Evolutionary conservation across 2,329 filamentous ascomycete species (phyloP), one percentile per base, ranked within the genome.

Genomic region (Rhinocladiella mackenziei): DNA sequence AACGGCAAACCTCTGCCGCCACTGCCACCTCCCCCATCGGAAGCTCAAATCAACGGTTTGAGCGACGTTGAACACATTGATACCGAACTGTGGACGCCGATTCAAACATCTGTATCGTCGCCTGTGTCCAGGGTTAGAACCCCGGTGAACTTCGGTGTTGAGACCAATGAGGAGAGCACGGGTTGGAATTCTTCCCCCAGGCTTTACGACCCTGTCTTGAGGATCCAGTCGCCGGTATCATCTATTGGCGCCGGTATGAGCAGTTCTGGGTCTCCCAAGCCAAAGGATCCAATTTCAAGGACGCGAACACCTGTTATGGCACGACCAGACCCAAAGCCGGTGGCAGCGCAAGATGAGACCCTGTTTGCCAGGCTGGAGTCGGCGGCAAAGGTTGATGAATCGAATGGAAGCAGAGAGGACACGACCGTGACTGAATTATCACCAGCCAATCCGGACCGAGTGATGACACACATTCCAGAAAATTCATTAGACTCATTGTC

Each of bases 101-200:
- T 53, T 9, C 39, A 38, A 13, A 44, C 48, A n/a, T n/a, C n/a
- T n/a, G n/a, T n/a, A n/a, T n/a, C 35, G 6, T 51, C 46, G 25
- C 51, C 54, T 28, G 54, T 59, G 11, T 57, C 51, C 17, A 53
- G 58, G 28, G 54, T 56, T 43, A 60, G 59, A 34, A 70, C 72
- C 25, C 80, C 78, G 1, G 77, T 83, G 3, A 64, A 84, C 13
- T 66, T 74, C 1, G 74, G 74, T 0, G 71, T 83, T 3, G 80
- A 84, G 59, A 77, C 73, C 1, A 73, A 76, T 1, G 71, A 81
- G 43, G 68, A 73, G 31, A 69, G 71, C 4, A 58, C 80, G 13
- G 70, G 73, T n/a, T 74, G 69, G 40, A 68, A 67, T 13, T 56
- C 29, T 58, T 63, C 38, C 62, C 59, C 33, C 9, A 38, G 35